phyloP scores from a whole-genome alignment of 179 eudicot species.

The Corrigiola litoralis region DNA sequence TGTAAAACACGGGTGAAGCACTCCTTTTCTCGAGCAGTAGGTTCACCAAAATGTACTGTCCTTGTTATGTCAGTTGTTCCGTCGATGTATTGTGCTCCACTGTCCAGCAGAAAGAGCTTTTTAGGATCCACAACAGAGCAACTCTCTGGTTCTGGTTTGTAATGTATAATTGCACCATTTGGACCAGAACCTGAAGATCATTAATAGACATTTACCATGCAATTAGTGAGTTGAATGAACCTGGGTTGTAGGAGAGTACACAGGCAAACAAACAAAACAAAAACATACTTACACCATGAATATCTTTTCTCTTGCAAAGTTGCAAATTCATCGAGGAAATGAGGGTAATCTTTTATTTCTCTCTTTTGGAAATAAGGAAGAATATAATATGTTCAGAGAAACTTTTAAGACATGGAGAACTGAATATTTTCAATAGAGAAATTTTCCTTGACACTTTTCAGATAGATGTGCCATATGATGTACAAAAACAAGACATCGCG shows the following conservation, averaged over 20 bases:
- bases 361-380: not conserved
- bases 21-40: constrained; percentile 76
- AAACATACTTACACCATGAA: not conserved
- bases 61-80: constrained; percentile 97
- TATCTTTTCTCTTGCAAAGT: too few species aligned
- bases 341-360: not conserved
- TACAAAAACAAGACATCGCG: too few species aligned
- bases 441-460: not conserved
- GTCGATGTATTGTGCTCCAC: constrained; percentile 95
- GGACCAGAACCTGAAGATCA: constrained; percentile 69
- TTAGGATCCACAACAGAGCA: constrained; percentile 70
- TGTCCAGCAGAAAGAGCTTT: constrained; percentile 76
- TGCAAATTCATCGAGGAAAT: not conserved
- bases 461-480: not conserved
- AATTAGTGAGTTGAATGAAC: not conserved
- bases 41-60: constrained; percentile 95
- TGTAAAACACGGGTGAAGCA: constrained; percentile 93
- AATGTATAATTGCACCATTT: constrained; percentile 96
- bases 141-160: constrained; percentile 76
- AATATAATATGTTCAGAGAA: not conserved
- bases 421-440: not conserved
- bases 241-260: too few species aligned
- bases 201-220: constrained; percentile 30
- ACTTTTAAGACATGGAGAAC: not conserved
- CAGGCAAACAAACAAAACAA: not conserved